Base-by-base conservation (phyloP, 1,284 basidiomycete species). In the Farysia itapuensis region DNA sequence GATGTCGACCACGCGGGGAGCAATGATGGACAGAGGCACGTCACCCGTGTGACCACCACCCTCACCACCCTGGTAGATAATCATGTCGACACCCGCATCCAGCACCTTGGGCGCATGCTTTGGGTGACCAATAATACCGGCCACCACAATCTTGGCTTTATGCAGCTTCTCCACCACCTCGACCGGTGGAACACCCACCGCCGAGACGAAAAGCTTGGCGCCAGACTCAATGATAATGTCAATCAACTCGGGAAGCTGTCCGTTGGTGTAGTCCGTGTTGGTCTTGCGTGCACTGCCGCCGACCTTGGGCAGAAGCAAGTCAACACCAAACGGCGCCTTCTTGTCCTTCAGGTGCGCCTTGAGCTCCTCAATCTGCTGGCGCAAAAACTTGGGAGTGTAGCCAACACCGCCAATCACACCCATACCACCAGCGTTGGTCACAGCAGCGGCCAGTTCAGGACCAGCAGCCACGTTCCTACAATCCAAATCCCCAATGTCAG, bases 81-180 rank as follows among this genome's bases (percentile, higher is more conserved):
- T 49, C 58, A 72, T 70, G 47, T 72, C 70, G 12, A 56, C 61
- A 20, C 70, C 70, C 1, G 66, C 65, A 30, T 65, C 47, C 31
- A 70, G 35, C n/a, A 64, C 67, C 46, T 67, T 67, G 44, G 64
- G 51, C n/a, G 58, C 69, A 49, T 72, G 69, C 52, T 70, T 70
- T 44, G 69, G 69, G 46, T 70, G 67, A 13, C 69, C 90, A 59
- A 94, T 86, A 89, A 93, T 93, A 79, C 67, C 64, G 11, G 70
- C 60, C 15, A 67, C 60, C 18, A 64, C 33, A 36, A 72, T 70
- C 14, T 50, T 50, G 39, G 56, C 57, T 20, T 35, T 47, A 47
- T 72, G 70, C 4, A 72, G 54, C 51, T 64, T 60, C 42, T 69
- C 46, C 31, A 72, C 67, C 18, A 72, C 59, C 11, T 67, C 52